phyloP scores from a whole-genome alignment of 106 monocot species.

The Posidonia australis region DNA sequence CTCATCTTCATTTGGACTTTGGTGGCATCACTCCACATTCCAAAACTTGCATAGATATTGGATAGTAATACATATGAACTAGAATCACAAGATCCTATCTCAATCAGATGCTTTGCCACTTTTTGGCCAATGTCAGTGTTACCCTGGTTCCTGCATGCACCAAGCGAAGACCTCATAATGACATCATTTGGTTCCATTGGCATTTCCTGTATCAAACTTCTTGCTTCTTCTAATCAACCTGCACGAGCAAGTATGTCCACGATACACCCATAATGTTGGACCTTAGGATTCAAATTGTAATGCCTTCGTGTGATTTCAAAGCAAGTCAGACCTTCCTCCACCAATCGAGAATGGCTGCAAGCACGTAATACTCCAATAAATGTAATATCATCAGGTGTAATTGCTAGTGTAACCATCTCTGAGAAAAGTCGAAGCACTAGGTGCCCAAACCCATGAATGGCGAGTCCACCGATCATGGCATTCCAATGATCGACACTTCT shows the following conservation, averaged over 20 bases:
- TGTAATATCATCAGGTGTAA: no score
- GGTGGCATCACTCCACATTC: constrained; percentile 37
- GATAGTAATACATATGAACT: constrained; percentile 35
- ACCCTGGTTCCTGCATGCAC: constrained; percentile 41
- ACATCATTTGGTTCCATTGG: constrained; percentile 42
- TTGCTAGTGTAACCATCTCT: constrained; percentile 18
- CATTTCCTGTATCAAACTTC: constrained; percentile 33
- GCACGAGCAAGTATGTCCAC: no score
- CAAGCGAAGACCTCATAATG: constrained; percentile 39
- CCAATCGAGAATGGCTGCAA: constrained; percentile 56
- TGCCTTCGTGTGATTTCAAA: constrained; percentile 33
- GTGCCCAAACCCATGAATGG: constrained; percentile 16
- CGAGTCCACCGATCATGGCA: constrained; percentile 46
- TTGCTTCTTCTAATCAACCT: constrained; percentile 48
- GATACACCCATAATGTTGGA: constrained; percentile 63
- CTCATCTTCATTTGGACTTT: no score
- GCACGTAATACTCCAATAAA: constrained; percentile 43
- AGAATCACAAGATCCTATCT: constrained; percentile 11
- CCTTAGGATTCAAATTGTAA: constrained; percentile 26
- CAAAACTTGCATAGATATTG: no score
- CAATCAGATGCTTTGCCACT: constrained; percentile 10
- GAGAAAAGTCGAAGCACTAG: constrained; percentile 31
- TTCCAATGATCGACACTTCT: constrained; percentile 46
- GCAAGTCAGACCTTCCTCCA: constrained; percentile 30
- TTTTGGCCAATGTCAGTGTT: constrained; percentile 22